These are phyloP conservation scores for Chrysoporthe cubensis DNA, from an alignment of 2,329 filamentous ascomycete species.

Conservation along the genomic window DNA sequence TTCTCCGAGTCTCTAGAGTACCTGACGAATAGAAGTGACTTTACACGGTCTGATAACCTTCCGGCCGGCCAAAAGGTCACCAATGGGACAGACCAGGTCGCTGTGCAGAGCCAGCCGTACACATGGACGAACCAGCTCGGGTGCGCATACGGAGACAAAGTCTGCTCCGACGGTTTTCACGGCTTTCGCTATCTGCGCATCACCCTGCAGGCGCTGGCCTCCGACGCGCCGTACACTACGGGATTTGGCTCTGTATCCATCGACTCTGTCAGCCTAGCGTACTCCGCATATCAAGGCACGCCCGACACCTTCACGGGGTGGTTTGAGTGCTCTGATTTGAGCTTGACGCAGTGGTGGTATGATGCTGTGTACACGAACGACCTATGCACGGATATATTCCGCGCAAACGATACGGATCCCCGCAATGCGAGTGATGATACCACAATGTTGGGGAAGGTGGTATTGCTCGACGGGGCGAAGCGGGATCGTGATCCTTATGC, in stretches of 20 bases:
- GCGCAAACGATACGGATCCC: constrained; percentile 53
- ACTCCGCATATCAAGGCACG: constrained; percentile 51
- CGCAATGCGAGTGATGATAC: constrained; percentile 45
- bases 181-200: constrained; percentile 58
- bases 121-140: constrained; percentile 51
- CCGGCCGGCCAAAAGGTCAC: constrained; percentile 40
- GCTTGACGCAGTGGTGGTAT: constrained; percentile 57
- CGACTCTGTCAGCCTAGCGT: constrained; percentile 46
- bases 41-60: constrained; percentile 52
- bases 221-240: constrained; percentile 50
- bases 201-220: constrained; percentile 47
- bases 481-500: constrained; percentile 57
- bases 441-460: constrained; percentile 48
- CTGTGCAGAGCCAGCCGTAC: constrained; percentile 46
- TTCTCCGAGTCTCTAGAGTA: constrained; percentile 55
- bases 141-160: constrained; percentile 45
- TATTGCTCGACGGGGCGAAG: constrained; percentile 56
- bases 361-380: constrained; percentile 58
- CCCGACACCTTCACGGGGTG: constrained; percentile 53
- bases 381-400: constrained; percentile 50
- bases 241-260: constrained; percentile 49
- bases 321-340: constrained; percentile 55
- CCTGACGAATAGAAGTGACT: constrained; percentile 50
- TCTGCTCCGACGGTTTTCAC: constrained; percentile 57
- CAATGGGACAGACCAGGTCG: constrained; percentile 54